Evolutionary conservation across 1,139 yeast species (phyloP), one percentile per base, ranked within the genome.

Genomic region (Magnusiomyces ingens): DNA sequence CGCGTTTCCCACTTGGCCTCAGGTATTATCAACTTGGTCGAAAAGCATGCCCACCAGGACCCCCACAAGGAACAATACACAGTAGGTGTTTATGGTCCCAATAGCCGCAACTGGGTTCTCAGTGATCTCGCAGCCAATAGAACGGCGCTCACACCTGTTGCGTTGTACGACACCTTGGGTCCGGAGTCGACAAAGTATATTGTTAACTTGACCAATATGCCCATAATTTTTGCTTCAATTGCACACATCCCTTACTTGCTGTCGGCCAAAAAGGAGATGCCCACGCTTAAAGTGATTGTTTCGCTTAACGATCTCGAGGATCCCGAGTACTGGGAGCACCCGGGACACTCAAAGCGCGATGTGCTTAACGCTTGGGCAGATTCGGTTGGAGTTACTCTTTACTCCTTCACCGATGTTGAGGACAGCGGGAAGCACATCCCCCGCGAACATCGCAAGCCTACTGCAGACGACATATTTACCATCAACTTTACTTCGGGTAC

Each of bases 401-500:
- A 73, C 57, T 78, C 79, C 51, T 68, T 81, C 56, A 61, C 69
- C 6, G 84, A 83, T 60, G 78, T 84, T 45, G 79, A 77, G 58
- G 66, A 70, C 35, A 67, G 83, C 38, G 94, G 93, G 26, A 69
- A 68, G 49, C 63, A 75, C 32, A 73, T 74, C 60, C 78, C 79
- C 3, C 64, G 72, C 6, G 72, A 75, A 0, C 74, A 74, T 49
- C 67, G 71, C 41, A 78, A 80, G 8, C 86, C 90, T 17, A 67
- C 63, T 0, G 77, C 82, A 1, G 77, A 80, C 6, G 76, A 83
- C 38, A 58, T 76, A 17, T 79, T 81, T 60, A 83, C 91, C 49
- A 81, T 86, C 58, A 81, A 85, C 45, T 86, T 85, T 68, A 86
- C 95, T 13, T 82, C 90, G 5, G 91, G 91, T 37, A 83, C 91